Conservation (phyloP, 2,329 filamentous ascomycete genomes). For the Ceratocystis destructans region DNA sequence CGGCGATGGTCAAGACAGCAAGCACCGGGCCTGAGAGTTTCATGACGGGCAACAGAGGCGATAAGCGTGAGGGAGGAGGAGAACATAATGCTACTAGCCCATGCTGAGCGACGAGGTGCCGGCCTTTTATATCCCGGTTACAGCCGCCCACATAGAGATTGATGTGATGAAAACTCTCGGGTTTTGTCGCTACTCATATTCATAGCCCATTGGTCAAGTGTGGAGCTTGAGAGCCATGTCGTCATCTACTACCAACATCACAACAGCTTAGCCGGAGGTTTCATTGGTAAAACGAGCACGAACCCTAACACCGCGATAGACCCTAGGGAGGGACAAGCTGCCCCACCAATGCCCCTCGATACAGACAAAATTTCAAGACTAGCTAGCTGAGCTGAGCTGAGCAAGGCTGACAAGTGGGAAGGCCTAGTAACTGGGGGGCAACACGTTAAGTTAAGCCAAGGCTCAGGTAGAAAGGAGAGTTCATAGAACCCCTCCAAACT, state of each 20-base stretch:
- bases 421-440: not conserved
- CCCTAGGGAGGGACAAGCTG: not conserved
- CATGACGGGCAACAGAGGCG: not conserved
- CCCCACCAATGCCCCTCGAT: constrained; percentile 19
- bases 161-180: not conserved
- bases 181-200: not conserved
- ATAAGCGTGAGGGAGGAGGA: not conserved
- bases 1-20: not conserved
- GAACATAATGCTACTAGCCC: not conserved
- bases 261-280: not conserved
- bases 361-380: constrained; percentile 17
- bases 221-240: not conserved
- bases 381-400: not conserved
- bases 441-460: not conserved
- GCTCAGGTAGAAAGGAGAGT: constrained; percentile 13
- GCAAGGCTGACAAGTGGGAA: not conserved
- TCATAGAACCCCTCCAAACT: constrained; percentile 1
- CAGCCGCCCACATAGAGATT: no score
- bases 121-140: not conserved
- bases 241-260: not conserved
- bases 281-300: not conserved
- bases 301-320: constrained; percentile 1
- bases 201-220: not conserved
- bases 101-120: no score
- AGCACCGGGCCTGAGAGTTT: not conserved